Evolutionary conservation across 2,329 filamentous ascomycete genomes (phyloP).

Genomic region (Neofusicoccum parvum): DNA sequence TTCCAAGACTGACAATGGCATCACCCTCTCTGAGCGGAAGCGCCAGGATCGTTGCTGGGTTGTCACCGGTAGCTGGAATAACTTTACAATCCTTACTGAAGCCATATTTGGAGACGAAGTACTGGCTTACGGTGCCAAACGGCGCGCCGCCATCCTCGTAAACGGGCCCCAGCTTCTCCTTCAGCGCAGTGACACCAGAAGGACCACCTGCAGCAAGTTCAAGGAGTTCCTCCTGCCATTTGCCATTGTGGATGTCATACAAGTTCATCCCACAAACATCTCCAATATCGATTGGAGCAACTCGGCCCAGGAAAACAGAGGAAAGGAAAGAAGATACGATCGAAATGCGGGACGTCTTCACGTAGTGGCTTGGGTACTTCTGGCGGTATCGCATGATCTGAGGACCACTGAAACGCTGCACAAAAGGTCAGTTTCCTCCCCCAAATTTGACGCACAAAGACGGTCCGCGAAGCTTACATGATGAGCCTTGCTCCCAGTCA

Average conservation of each 20-base stretch:
- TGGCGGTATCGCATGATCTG: slow-evolving; percentile 89
- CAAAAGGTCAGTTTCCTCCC: slow-evolving; percentile 22
- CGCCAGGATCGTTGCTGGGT: slow-evolving; percentile 91
- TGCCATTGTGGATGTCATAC: slow-evolving; percentile 79
- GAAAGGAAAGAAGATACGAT: slow-evolving; percentile 95
- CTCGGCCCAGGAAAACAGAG: slow-evolving; percentile 79
- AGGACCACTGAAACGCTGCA: slow-evolving; percentile 89
- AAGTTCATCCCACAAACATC: slow-evolving; percentile 97
- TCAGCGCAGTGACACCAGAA: slow-evolving; percentile 65
- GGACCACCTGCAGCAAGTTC: slow-evolving; percentile 71
- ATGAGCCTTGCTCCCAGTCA: slow-evolving; percentile 90
- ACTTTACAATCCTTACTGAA: slow-evolving; percentile 76
- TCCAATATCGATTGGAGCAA: slow-evolving; percentile 89
- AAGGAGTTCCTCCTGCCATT: slow-evolving; percentile 76
- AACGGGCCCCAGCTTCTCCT: slow-evolving; percentile 77
- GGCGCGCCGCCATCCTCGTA: slow-evolving; percentile 77
- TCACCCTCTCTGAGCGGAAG: slow-evolving; percentile 85
- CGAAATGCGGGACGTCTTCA: slow-evolving; percentile 79
- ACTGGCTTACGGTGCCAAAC: slow-evolving; percentile 73
- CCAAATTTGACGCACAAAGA: neutral
- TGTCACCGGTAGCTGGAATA: slow-evolving; percentile 90
- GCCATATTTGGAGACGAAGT: slow-evolving; percentile 78
- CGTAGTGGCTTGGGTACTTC: slow-evolving; percentile 79
- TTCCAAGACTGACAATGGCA: slow-evolving; percentile 92
- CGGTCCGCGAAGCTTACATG: slow-evolving; percentile 64